These are phyloP conservation scores for Allomyces macrogynus DNA, from an alignment of 192 early-diverging fungal species.

Conservation along the genomic window DNA sequence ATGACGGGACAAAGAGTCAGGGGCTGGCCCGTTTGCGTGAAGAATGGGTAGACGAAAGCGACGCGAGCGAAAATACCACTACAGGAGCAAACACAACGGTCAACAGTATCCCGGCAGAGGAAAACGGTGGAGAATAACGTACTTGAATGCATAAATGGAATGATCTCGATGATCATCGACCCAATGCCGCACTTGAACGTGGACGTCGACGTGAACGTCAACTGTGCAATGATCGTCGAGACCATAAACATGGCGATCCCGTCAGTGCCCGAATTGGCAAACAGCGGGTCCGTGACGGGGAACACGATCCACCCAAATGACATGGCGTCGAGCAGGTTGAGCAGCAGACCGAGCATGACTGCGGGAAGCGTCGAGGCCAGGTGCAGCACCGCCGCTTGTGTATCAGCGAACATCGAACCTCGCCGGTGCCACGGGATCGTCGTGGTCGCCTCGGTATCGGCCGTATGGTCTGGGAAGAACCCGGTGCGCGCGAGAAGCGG, in stretches of 20 bases:
- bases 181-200: neutral
- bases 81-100: no score
- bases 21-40: no score
- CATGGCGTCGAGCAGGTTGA: constrained; percentile 84
- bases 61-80: no score
- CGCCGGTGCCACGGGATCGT: neutral
- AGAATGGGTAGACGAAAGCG: no score
- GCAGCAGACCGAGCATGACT: constrained; percentile 66
- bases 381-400: neutral
- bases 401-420: neutral
- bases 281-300: constrained; percentile 51
- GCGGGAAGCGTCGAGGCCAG: constrained; percentile 40
- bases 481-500: neutral
- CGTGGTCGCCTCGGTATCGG: neutral
- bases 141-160: constrained; percentile 58
- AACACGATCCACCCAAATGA: constrained; percentile 83
- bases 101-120: no score
- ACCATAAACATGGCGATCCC: constrained; percentile 95
- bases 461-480: neutral
- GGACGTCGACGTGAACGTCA: constrained; percentile 29
- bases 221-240: constrained; percentile 45
- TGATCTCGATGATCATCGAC: constrained; percentile 51
- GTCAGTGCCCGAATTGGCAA: constrained; percentile 46
- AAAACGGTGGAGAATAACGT: no score
- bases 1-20: neutral